Evolutionary conservation across 441 rosid genomes (phyloP), one percentile per base, ranked within the genome.

Genomic region (Erodium chrysanthum): DNA sequence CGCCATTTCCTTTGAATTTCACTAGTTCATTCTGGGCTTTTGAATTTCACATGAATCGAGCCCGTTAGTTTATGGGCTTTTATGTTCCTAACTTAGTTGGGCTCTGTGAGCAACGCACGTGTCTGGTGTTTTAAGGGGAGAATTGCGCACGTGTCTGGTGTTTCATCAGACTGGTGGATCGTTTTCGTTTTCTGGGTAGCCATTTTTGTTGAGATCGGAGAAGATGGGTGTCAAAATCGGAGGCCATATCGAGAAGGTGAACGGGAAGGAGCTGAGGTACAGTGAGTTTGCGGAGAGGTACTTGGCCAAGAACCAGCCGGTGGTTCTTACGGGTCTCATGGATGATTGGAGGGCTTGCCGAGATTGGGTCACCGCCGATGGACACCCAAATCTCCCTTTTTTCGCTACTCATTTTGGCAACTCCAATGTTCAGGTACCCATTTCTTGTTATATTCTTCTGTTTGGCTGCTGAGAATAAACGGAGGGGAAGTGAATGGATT

Each of bases 311-410:
- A 94, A 86, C 73, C 78, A 83, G 17, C 96, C 97, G 0, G 93
- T 89, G 58, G 83, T 91, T 29, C 71, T 91, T 15, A 88, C 87
- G 11, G 84, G 86, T 76, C 83, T 94, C 31, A 89, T 86, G 84
- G 96, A 89, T 33, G 85, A 83, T 58, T 91, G 97, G 98, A 73
- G 79, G 69, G 90, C 96, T 78, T 84, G 86, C 72, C 71, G 67
- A 74, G 92, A 94, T 73, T 94, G 97, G 97, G 85, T 89, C 74
- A 66, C 68, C 65, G 62, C 63, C 22, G 71, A 73, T 79, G 96
- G 84, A 33, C 68, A 7, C 68, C 96, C 96, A 12, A 81, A 93
- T 68, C 89, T 89, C 66, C 74, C 40, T 2, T 84, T 88, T 78
- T 83, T 91, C 71, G 79, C 85, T 7, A 74, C 86, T 72, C 87